Percentiles rank a stretch among this genome's conserved stretches.
These are phyloP conservation scores for Wickerhamiella sergipiensis DNA, from an alignment of 805 yeast genomes.

Conservation along the genomic window DNA sequence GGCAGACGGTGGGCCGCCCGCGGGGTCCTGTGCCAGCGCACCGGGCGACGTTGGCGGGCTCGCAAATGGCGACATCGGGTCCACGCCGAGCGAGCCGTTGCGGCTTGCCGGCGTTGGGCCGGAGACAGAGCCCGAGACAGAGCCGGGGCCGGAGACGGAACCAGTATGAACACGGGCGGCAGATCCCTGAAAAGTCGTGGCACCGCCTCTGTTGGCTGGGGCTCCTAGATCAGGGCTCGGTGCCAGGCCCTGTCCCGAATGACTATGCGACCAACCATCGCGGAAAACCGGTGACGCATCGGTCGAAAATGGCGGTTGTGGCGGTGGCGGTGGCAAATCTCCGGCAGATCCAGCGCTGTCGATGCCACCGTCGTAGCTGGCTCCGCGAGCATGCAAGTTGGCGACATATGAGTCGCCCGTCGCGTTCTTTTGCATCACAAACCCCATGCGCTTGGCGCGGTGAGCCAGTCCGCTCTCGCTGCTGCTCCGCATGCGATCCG, in stretches of 20 bases:
- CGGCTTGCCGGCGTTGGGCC: background rate
- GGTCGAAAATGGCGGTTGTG: background rate
- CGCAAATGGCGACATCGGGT: background rate
- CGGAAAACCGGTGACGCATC: background rate
- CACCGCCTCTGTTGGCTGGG: background rate
- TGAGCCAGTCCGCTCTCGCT: slow-evolving; percentile 33
- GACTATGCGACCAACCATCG: background rate
- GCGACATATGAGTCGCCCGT: slow-evolving; percentile 13
- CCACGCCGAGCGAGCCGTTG: background rate
- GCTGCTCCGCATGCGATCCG: slow-evolving; percentile 20
- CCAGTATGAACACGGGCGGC: too few species aligned
- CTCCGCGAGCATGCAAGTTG: slow-evolving; percentile 25
- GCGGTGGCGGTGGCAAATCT: background rate
- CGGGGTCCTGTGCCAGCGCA: background rate
- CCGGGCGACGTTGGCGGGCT: background rate
- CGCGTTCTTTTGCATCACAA: slow-evolving; percentile 28
- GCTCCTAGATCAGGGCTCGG: background rate
- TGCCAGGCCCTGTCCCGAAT: background rate
- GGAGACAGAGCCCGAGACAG: too few species aligned
- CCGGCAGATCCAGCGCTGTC: background rate
- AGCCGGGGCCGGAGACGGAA: too few species aligned
- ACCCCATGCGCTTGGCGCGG: slow-evolving; percentile 66
- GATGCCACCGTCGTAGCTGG: slow-evolving; percentile 22
- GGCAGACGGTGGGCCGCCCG: background rate
- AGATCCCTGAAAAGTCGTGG: too few species aligned